These are phyloP conservation scores for Yarrowia sp. DNA, from an alignment of 805 yeast genomes.

Conservation along the genomic window DNA sequence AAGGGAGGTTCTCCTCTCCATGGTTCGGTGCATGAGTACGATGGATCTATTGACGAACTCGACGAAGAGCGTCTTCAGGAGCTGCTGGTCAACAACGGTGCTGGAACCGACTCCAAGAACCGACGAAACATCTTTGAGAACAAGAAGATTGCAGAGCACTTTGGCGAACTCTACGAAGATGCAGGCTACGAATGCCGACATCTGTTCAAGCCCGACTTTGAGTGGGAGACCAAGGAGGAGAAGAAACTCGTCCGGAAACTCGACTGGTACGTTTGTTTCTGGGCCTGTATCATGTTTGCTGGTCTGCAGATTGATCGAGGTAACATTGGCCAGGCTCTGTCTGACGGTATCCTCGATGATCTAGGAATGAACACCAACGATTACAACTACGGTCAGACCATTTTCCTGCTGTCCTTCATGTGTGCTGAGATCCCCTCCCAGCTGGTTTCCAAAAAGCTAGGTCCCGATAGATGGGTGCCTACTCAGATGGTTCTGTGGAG, in stretches of 20 bases:
- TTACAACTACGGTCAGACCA: conserved; percentile 65
- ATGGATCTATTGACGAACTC: not conserved
- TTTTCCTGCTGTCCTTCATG: conserved; percentile 62
- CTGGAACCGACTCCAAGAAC: conserved; percentile 19
- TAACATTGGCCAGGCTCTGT: conserved; percentile 63
- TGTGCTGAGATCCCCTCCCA: conserved; percentile 73
- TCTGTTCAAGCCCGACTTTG: conserved; percentile 63
- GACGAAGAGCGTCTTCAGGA: conserved; percentile 37
- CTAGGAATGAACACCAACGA: conserved; percentile 61
- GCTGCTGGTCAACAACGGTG: conserved; percentile 28
- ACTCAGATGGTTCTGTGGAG: conserved; percentile 66
- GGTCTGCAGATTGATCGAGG: conserved; percentile 66
- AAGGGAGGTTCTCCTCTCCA: conserved; percentile 7
- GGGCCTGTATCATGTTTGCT: conserved; percentile 66
- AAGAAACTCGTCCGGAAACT: conserved; percentile 57
- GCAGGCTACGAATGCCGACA: conserved; percentile 62
- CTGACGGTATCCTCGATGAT: conserved; percentile 63
- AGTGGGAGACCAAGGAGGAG: conserved; percentile 64
- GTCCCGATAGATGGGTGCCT: conserved; percentile 72
- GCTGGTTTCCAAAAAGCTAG: conserved; percentile 65
- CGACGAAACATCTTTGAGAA: conserved; percentile 52
- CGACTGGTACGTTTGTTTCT: conserved; percentile 62
- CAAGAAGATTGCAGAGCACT: conserved; percentile 57
- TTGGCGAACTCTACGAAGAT: conserved; percentile 56
- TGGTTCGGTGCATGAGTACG: conserved; percentile 23